phyloP scores from a whole-genome alignment of 2,329 filamentous ascomycete genomes.

The Fusarium solani-melongenae region DNA sequence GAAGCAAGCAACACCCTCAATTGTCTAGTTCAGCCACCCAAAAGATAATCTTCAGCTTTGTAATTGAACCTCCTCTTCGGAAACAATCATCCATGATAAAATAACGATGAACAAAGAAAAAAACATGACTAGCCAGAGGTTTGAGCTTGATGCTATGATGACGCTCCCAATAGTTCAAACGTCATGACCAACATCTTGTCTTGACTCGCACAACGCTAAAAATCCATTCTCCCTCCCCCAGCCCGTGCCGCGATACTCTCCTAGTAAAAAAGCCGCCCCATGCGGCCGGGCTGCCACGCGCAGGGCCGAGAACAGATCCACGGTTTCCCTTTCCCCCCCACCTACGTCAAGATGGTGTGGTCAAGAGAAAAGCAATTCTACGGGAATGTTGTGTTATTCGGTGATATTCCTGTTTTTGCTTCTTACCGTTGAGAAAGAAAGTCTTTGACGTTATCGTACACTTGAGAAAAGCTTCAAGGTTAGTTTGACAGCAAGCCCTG shows the following conservation, averaged over 20 bases:
- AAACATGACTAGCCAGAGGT: slow-evolving; percentile 11
- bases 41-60: neutral
- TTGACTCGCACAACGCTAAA: slow-evolving; percentile 19
- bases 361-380: neutral
- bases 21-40: neutral
- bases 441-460: slow-evolving; percentile 14
- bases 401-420: neutral
- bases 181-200: neutral
- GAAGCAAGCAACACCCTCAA: neutral
- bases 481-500: slow-evolving; percentile 18
- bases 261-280: slow-evolving; percentile 1
- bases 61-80: neutral
- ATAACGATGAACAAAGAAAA: neutral
- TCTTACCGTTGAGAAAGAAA: neutral
- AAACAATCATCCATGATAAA: slow-evolving; percentile 5
- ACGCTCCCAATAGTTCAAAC: slow-evolving; percentile 8
- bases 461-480: neutral
- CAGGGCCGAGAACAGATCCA: slow-evolving; percentile 26
- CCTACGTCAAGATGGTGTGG: slow-evolving; percentile 17
- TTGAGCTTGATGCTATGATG: slow-evolving; percentile 3
- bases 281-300: neutral
- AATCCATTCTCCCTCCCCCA: neutral
- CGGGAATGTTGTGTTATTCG: slow-evolving; percentile 1
- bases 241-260: neutral
- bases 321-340: neutral